Conservation (phyloP, 2,329 filamentous ascomycete genomes). For the Aspergillus hortae region DNA sequence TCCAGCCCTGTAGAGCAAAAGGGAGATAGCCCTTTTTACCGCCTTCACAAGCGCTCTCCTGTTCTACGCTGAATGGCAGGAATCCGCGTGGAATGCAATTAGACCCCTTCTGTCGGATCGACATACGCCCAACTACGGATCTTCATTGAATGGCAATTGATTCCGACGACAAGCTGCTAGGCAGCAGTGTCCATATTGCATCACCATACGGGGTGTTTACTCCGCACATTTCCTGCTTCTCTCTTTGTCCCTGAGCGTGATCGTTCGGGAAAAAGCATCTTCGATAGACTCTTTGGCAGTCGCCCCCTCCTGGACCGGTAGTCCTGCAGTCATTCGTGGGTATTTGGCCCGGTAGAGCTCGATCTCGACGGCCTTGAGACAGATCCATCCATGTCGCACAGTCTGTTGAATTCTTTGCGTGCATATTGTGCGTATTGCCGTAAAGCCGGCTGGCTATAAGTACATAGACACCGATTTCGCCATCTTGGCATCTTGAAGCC, state of each 20-base stretch:
- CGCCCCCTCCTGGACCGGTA: too few relatives aligned
- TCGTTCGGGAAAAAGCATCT: too few relatives aligned
- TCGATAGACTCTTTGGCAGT: too few relatives aligned
- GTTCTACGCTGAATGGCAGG: neutral
- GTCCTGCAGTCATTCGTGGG: too few relatives aligned
- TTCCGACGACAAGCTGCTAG: neutral
- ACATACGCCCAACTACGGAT: neutral
- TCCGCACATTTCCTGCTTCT: neutral
- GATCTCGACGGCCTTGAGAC: neutral
- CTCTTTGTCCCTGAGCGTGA: neutral
- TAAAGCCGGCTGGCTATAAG: too few relatives aligned
- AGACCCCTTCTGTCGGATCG: constrained; percentile 13
- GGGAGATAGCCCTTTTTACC: neutral
- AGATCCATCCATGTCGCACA: neutral
- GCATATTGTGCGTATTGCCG: too few relatives aligned
- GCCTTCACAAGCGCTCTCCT: neutral
- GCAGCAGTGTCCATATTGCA: neutral
- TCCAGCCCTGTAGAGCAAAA: constrained; percentile 8
- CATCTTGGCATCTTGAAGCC: too few relatives aligned
- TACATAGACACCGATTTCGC: too few relatives aligned
- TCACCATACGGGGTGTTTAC: neutral
- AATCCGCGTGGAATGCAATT: constrained; percentile 20
- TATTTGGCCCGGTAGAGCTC: too few relatives aligned
- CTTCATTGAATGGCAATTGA: neutral
- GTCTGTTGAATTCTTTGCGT: too few relatives aligned